Evolutionary conservation across 371 early-diverging fungal species (phyloP), one percentile per base, ranked within the genome.

Genomic region (Mucor sp.): DNA sequence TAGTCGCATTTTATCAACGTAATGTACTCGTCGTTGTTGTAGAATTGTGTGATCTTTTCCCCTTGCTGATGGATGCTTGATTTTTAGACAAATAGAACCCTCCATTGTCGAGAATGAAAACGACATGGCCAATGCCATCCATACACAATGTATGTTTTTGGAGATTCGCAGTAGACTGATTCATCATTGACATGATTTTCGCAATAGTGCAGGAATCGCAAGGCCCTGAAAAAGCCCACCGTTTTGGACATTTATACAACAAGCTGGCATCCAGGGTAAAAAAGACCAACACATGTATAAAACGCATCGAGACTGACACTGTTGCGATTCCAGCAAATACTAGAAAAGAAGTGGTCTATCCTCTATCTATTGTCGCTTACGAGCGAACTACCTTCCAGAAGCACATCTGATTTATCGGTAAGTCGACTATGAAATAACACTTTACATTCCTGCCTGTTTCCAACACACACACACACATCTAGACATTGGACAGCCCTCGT

Each of bases 301-400:
- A 32, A 28, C 7, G 9, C 41, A 53, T 1, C 30, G 47, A 56
- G 37, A 17, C 17, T n/a, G 30, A 33, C 47, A 17, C 48, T 8
- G 33, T 9, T 21, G 6, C 39, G 19, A 25, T 9, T 58, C 15
- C 76, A 88, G 87, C 63, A 80, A 28, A 78, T 79, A 9, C 60
- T 84, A 50, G 71, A 68, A 27, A 83, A 87, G 37, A 89, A 85
- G 72, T 93, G 94, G 94, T 82, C 94, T 12, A 82, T 88, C 23
- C 78, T 94, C 1, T 90, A 94, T 66, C 81, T 93, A 39, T 71
- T 95, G 55, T 77, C 82, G 5, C 81, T 85, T 4, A 41, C 90
- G 33, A 83, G 87, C 37, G 81, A 86, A 47, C 30, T 63, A 33
- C 44, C 64, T 17, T 33, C 48, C 17, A 33, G 21, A 1, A 47